Conservation (phyloP, 2,329 filamentous ascomycete species). For the Fusarium buxicola region DNA sequence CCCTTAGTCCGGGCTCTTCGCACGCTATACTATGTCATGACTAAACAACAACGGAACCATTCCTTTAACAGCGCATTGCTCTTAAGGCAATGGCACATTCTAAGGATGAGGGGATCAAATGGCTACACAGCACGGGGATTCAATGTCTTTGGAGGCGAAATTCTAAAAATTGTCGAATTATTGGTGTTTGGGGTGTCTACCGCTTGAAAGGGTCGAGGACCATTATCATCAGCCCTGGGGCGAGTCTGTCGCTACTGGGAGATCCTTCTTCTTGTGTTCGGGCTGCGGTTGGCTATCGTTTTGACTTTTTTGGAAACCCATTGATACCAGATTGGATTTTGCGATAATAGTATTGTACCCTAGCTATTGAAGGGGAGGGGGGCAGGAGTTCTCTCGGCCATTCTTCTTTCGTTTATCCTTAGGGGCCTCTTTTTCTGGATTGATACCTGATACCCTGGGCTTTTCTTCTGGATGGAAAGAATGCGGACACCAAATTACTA, state of each 20-base stretch:
- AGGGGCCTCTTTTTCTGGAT: conserved; percentile 11
- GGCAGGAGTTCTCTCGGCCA: conserved; percentile 26
- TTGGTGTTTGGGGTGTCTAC: conserved; percentile 6
- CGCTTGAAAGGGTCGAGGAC: neutral
- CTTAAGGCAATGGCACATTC: conserved; percentile 15
- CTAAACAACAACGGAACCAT: conserved; percentile 23
- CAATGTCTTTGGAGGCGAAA: neutral
- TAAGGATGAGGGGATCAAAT: neutral
- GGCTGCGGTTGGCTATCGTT: conserved; percentile 5
- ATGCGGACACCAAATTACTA: conserved; percentile 15
- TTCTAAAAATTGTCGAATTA: neutral
- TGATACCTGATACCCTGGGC: conserved; percentile 35
- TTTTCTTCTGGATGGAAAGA: conserved; percentile 15
- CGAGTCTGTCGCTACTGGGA: conserved; percentile 2
- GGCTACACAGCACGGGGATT: neutral
- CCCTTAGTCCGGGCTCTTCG: conserved; percentile 12
- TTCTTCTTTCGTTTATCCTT: conserved; percentile 26
- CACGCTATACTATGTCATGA: conserved; percentile 17
- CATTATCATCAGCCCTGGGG: neutral
- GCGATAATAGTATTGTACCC: conserved; percentile 15
- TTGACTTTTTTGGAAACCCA: conserved; percentile 8
- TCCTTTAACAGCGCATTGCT: conserved; percentile 32
- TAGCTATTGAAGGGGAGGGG: conserved; percentile 20
- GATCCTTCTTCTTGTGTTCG: conserved; percentile 8
- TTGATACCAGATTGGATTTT: conserved; percentile 41